phyloP scores from a whole-genome alignment of 371 early-diverging fungal genomes.

The Rhizopus sp. region DNA sequence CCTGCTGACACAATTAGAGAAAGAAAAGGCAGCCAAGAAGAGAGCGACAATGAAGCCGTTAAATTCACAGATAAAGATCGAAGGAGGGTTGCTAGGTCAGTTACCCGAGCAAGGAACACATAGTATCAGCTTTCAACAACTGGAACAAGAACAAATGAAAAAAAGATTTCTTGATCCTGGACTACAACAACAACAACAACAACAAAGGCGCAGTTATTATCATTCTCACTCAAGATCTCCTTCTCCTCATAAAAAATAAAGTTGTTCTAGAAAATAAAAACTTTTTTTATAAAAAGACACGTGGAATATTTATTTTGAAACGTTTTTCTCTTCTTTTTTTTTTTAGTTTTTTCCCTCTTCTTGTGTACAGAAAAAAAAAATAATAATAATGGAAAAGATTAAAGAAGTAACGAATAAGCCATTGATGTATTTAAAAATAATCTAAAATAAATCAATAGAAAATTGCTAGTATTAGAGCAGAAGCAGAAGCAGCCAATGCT shows the following conservation, averaged over 20 bases:
- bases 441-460: conserved; percentile 46
- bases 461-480: conserved; percentile 65
- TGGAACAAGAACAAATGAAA: conserved; percentile 7
- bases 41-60: conserved; percentile 11
- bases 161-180: conserved; percentile 8
- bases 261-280: neutral
- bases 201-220: neutral
- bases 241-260: conserved; percentile 1
- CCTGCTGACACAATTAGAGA: conserved; percentile 17
- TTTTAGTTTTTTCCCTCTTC: conserved; percentile 15
- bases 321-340: conserved; percentile 14
- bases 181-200: neutral
- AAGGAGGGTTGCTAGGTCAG: conserved; percentile 17
- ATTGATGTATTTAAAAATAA: neutral
- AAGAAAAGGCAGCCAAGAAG: conserved; percentile 19
- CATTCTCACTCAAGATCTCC: conserved; percentile 1
- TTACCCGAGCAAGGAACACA: conserved; percentile 19
- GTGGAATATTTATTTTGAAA: conserved; percentile 4
- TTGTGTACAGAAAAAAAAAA: conserved; percentile 4
- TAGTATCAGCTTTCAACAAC: conserved; percentile 22
- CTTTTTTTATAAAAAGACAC: conserved; percentile 1
- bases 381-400: conserved; percentile 36
- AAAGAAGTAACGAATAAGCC: conserved; percentile 31
- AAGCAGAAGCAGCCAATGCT: conserved; percentile 67
- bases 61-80: conserved; percentile 9